Evolutionary conservation across 2,329 filamentous ascomycete species (phyloP).

Genomic region (Fusarium subtropicale): DNA sequence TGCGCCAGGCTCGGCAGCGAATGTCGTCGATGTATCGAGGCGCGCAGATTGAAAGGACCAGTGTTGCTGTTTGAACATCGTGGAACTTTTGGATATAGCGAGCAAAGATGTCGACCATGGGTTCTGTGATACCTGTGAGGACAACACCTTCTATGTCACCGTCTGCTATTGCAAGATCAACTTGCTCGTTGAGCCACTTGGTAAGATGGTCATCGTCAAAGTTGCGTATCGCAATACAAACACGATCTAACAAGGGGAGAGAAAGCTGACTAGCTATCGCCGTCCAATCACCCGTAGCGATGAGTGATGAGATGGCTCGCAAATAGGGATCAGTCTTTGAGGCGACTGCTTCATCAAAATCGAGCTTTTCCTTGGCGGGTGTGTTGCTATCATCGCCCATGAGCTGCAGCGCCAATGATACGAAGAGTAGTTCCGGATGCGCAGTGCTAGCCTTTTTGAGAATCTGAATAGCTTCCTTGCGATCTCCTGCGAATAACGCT

Average conservation of each 20-base stretch:
- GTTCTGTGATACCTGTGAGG: slow-evolving; percentile 80
- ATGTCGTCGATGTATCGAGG: slow-evolving; percentile 82
- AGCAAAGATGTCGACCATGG: slow-evolving; percentile 79
- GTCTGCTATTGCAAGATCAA: slow-evolving; percentile 68
- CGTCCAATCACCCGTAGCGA: slow-evolving; percentile 81
- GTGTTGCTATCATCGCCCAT: slow-evolving; percentile 63
- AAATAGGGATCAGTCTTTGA: slow-evolving; percentile 81
- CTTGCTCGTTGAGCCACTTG: slow-evolving; percentile 75
- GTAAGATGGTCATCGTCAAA: slow-evolving; percentile 71
- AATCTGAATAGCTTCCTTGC: slow-evolving; percentile 74
- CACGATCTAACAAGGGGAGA: slow-evolving; percentile 78
- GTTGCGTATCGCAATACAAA: slow-evolving; percentile 77
- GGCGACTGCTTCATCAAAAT: slow-evolving; percentile 69
- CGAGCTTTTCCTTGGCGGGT: slow-evolving; percentile 62
- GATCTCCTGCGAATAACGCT: slow-evolving; percentile 79
- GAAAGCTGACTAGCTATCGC: slow-evolving; percentile 78
- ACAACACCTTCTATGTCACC: slow-evolving; percentile 83
- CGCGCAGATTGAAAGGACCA: slow-evolving; percentile 78
- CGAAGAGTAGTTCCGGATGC: slow-evolving; percentile 74
- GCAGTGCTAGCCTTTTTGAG: slow-evolving; percentile 74
- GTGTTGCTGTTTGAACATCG: slow-evolving; percentile 82
- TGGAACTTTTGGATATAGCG: slow-evolving; percentile 80
- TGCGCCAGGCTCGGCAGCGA: slow-evolving; percentile 79
- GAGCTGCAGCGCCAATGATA: slow-evolving; percentile 74
- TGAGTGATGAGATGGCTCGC: slow-evolving; percentile 81